phyloP scores from a whole-genome alignment of 169 alveolate genomes.

The Cyclospora cayetanensis region DNA sequence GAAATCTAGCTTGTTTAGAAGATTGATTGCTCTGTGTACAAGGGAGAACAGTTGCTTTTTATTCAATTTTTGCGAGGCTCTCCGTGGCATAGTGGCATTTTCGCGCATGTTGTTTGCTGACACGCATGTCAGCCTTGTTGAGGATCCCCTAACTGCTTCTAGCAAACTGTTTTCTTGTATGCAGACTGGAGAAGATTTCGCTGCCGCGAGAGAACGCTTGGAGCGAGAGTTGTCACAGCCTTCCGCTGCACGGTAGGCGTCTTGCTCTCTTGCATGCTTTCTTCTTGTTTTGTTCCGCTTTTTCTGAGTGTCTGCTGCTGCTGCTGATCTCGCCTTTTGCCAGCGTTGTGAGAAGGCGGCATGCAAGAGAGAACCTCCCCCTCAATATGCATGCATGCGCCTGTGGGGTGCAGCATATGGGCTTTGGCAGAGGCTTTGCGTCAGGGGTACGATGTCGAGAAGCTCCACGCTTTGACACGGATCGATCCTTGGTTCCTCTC shows the following conservation, averaged over 20 bases:
- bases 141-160: no score
- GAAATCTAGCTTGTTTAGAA: no score
- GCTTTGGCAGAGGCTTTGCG: slow-evolving; percentile 89
- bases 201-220: background rate
- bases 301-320: background rate
- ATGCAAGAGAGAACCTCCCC: no score
- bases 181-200: background rate
- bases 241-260: slow-evolving; percentile 45
- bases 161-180: no score
- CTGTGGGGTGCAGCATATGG: slow-evolving; percentile 70
- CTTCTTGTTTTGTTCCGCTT: background rate
- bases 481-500: slow-evolving; percentile 90
- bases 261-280: slow-evolving; percentile 7
- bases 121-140: no score
- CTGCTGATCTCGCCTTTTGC: background rate
- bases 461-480: slow-evolving; percentile 81
- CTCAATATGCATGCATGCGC: no score
- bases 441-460: slow-evolving; percentile 81
- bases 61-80: no score
- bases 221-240: slow-evolving; percentile 60
- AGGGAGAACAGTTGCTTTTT: no score
- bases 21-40: no score
- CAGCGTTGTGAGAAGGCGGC: no score
- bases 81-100: no score
- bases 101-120: no score